Evolutionary conservation across 257 asterid genomes (phyloP).

Genomic region (Plantago ovata): DNA sequence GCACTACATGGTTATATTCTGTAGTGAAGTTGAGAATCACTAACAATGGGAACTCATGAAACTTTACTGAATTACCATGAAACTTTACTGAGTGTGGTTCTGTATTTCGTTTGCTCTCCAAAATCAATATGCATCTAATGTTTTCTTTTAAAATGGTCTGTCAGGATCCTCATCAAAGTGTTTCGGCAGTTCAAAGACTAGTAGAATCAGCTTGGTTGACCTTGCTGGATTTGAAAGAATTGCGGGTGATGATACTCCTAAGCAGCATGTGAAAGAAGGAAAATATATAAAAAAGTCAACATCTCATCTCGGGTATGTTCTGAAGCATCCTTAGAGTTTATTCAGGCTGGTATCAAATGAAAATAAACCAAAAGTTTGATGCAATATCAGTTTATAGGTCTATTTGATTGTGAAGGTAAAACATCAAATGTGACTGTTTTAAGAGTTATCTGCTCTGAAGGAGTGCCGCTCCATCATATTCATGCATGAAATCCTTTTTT

Average conservation of each 20-base stretch:
- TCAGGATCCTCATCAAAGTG: conserved; percentile 90
- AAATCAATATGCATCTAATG: neutral
- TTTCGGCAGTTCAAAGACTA: conserved; percentile 85
- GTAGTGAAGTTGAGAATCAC: neutral
- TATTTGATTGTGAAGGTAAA: too few species aligned
- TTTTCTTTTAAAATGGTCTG: conserved; percentile 8
- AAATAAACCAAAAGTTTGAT: too few species aligned
- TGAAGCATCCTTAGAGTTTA: conserved; percentile 9
- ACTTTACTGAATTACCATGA: neutral
- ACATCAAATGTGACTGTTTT: too few species aligned
- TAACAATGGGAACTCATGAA: too few species aligned
- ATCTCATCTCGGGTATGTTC: conserved; percentile 84
- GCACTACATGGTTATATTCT: neutral
- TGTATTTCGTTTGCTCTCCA: neutral
- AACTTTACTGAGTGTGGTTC: neutral
- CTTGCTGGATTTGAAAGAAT: conserved; percentile 89
- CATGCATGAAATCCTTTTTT: neutral
- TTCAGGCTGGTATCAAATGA: neutral
- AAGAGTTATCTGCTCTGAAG: too few species aligned
- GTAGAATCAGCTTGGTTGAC: conserved; percentile 85
- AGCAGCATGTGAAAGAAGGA: conserved; percentile 69
- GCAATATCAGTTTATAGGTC: too few species aligned
- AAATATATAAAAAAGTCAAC: conserved; percentile 85
- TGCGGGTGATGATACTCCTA: conserved; percentile 58
- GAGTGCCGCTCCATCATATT: too few species aligned